Evolutionary conservation across 768 basidiomycete species (phyloP), one percentile per base, ranked within the genome.

Genomic region (Leccinum disarticulatum): DNA sequence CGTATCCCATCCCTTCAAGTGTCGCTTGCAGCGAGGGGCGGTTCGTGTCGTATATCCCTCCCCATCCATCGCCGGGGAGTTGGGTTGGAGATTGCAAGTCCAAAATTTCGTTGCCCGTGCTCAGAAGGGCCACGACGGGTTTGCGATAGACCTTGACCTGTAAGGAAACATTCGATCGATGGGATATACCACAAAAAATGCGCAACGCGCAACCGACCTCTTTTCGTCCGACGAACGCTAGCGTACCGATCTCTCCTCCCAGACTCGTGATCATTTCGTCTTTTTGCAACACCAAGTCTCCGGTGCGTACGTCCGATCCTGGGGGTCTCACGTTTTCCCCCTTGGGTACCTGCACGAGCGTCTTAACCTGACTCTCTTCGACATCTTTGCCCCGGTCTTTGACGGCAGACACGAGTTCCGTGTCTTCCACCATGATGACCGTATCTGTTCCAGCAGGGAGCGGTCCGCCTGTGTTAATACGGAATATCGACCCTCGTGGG

Each of bases 371-470:
- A 27, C 79, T 77, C 71, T 95, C 93, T 67, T 95, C 93, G 3
- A 78, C 76, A 35, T 71, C 64, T 17, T 76, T 75, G 19, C 76
- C 70, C 3, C 67, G 65, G 31, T 77, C 77, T 52, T 75, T 71
- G 55, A 73, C 61, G 1, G 83, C 81, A 3, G 84, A 83, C n/a
- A 85, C 77, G 7, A 96, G 79, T 58, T 83, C 82, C 0, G 93
- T 95, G 70, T 95, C 93, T 74, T 96, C 93, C 19, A 96, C 93
- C 93, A 95, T 95, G 72, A 96, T 87, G 3, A 94, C 87, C 0
- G 91, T 77, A 68, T 95, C 87, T 7, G 87, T 73, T 5, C 90
- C 92, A 0, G 74, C 70, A 2, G 93, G 93, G 3, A 96, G 76
- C 0, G 91, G 90, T 0, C 83, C 88, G 6, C 93, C 93, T 1